phyloP scores from a whole-genome alignment of 2,329 filamentous ascomycete genomes.

The Xylariaceae sp. region DNA sequence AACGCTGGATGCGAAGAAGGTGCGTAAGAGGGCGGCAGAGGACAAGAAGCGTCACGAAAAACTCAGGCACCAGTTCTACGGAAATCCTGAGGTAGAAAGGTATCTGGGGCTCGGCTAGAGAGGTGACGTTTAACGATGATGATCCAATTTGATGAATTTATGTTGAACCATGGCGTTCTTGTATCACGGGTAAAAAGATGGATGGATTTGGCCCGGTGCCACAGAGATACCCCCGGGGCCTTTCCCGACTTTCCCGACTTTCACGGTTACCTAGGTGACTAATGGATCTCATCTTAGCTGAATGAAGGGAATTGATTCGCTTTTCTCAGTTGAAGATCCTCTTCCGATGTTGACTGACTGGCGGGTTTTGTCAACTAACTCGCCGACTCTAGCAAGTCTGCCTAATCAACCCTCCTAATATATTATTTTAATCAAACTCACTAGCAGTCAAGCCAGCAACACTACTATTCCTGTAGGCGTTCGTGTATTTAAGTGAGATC shows the following conservation, averaged over 20 bases:
- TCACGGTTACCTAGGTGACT: not conserved
- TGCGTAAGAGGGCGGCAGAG: constrained; percentile 65
- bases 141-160: constrained; percentile 10
- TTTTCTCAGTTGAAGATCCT: too few relatives aligned
- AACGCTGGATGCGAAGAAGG: constrained; percentile 73
- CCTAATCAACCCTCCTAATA: too few relatives aligned
- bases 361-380: too few relatives aligned
- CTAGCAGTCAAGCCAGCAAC: too few relatives aligned
- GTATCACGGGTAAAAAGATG: constrained; percentile 3
- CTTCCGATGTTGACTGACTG: too few relatives aligned
- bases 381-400: too few relatives aligned
- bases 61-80: constrained; percentile 75
- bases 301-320: not conserved
- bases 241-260: constrained; percentile 7
- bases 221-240: constrained; percentile 23
- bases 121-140: not conserved
- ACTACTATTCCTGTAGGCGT: too few relatives aligned
- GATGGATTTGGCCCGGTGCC: not conserved
- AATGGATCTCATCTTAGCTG: not conserved
- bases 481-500: too few relatives aligned
- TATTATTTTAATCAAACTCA: too few relatives aligned
- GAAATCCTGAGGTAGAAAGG: constrained; percentile 75
- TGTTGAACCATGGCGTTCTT: not conserved
- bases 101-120: constrained; percentile 63
- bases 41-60: constrained; percentile 68